Evolutionary conservation across 108 stramenopile species (phyloP).

Genomic region (Nitzschia sp.): DNA sequence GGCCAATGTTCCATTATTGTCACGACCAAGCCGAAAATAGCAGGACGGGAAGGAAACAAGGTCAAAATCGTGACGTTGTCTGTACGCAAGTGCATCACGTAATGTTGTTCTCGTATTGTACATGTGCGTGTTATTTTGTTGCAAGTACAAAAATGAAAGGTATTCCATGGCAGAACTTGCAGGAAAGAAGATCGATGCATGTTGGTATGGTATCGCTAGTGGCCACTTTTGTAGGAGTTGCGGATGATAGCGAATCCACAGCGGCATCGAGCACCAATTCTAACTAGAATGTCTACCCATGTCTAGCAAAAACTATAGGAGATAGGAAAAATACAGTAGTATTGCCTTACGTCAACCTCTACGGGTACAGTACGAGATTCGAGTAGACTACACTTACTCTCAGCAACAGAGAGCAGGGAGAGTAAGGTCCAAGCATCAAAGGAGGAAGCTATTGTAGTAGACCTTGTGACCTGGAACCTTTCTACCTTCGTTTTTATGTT

Average conservation of each 20-base stretch:
- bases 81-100: constrained; percentile 37
- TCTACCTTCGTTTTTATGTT: neutral
- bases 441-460: neutral
- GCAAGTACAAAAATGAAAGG: neutral
- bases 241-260: neutral
- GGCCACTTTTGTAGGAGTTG: neutral
- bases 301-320: neutral
- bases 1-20: constrained; percentile 56
- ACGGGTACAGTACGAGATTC: neutral
- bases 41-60: constrained; percentile 56
- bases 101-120: neutral
- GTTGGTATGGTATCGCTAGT: neutral
- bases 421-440: neutral
- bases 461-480: neutral
- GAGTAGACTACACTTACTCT: neutral
- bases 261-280: neutral
- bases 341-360: neutral
- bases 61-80: constrained; percentile 63
- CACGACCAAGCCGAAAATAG: constrained; percentile 39
- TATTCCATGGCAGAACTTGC: neutral
- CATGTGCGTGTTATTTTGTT: neutral
- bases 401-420: neutral
- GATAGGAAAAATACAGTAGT: too few relatives aligned
- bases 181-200: neutral
- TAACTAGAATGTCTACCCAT: neutral